phyloP scores from a whole-genome alignment of 1,284 basidiomycete species.

The Pseudozyma thailandica region DNA sequence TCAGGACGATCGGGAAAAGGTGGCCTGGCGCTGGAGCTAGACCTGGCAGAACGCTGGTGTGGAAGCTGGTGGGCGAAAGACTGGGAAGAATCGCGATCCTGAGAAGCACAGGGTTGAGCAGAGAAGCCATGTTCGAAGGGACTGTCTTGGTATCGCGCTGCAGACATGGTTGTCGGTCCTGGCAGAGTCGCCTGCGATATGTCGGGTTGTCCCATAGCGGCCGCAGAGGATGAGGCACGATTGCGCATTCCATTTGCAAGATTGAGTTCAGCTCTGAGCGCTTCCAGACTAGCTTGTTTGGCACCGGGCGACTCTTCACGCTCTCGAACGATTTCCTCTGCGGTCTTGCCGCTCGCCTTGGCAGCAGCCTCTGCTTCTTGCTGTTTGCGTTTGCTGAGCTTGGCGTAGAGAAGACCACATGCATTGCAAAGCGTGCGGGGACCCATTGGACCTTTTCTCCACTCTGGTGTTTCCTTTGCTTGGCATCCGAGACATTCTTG shows the following conservation, averaged over 20 bases:
- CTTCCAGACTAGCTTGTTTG: conserved; percentile 49
- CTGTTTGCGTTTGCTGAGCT: conserved; percentile 49
- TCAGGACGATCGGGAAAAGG: not conserved
- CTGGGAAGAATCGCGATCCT: conserved; percentile 5
- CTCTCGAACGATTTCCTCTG: conserved; percentile 36
- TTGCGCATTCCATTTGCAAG: conserved; percentile 42
- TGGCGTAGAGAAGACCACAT: conserved; percentile 64
- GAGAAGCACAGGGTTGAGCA: conserved; percentile 2
- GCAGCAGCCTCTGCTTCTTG: conserved; percentile 46
- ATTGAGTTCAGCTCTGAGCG: conserved; percentile 45
- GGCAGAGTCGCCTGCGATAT: not conserved
- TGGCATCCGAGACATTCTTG: conserved; percentile 52
- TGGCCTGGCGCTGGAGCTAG: not conserved
- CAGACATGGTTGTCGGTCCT: not conserved
- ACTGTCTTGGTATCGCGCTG: conserved; percentile 1
- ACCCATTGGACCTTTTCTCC: conserved; percentile 65
- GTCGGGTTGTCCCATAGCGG: not conserved
- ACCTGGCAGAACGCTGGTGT: not conserved
- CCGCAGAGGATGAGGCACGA: conserved; percentile 9
- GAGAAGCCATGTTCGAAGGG: not conserved
- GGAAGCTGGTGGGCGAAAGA: conserved; percentile 12
- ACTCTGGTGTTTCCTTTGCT: conserved; percentile 62
- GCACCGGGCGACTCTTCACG: conserved; percentile 45
- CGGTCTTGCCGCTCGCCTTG: conserved; percentile 34
- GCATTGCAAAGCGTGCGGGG: conserved; percentile 64